Evolutionary conservation across 768 basidiomycete species (phyloP).

Genomic region (Auricularia auricula-judae): DNA sequence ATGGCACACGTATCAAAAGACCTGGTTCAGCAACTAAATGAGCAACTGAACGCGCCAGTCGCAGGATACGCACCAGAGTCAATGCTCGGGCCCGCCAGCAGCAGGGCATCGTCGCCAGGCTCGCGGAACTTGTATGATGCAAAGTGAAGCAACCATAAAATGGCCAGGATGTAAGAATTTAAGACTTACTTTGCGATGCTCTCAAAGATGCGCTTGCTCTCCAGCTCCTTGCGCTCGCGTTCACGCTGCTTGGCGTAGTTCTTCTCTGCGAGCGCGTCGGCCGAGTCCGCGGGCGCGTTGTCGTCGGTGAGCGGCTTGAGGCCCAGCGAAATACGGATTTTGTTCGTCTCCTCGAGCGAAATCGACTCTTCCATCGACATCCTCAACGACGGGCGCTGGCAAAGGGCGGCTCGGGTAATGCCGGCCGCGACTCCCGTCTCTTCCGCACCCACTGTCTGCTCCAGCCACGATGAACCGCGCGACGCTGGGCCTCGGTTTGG

Average conservation of each 20-base stretch:
- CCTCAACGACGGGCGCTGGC: not conserved
- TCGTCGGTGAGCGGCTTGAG: conserved; percentile 89
- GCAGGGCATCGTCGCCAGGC: not conserved
- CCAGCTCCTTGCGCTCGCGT: conserved; percentile 54
- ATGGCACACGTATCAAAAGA: no score
- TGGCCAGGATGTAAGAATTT: conserved; percentile 9
- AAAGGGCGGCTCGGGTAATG: no score
- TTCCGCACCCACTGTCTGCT: not conserved
- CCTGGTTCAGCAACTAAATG: no score
- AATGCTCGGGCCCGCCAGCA: not conserved
- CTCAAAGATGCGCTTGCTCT: conserved; percentile 73
- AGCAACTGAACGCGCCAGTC: no score
- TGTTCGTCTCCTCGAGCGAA: conserved; percentile 91
- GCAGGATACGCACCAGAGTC: no score
- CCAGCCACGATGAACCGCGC: not conserved
- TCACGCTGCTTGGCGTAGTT: conserved; percentile 74
- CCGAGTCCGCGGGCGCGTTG: conserved; percentile 52
- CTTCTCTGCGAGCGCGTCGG: conserved; percentile 74
- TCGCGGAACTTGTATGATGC: not conserved
- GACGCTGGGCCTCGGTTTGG: not conserved
- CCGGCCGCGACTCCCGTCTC: no score
- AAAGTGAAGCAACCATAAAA: conserved; percentile 2
- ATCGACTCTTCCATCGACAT: conserved; percentile 68
- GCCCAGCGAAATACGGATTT: conserved; percentile 86
- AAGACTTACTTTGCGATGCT: conserved; percentile 79